Evolutionary conservation across 2,329 filamentous ascomycete species (phyloP).

Genomic region (Anthostomella pinea): DNA sequence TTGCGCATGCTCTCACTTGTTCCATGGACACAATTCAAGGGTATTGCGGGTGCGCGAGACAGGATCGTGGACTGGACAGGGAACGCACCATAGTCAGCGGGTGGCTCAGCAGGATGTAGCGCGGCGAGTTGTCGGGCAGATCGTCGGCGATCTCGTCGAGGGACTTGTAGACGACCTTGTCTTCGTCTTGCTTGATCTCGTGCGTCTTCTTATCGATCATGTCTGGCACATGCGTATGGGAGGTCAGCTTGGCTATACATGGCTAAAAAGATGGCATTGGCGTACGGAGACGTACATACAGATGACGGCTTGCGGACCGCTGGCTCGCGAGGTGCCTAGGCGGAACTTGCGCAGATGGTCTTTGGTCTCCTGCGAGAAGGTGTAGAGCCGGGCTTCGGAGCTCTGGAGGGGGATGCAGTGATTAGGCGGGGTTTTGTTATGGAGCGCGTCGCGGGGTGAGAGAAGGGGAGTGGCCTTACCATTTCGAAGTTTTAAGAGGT

Average conservation of each 20-base stretch:
- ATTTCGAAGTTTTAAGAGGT: no score
- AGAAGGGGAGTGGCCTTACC: no score
- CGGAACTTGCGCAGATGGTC: slow-evolving; percentile 93
- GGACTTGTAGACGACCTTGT: slow-evolving; percentile 72
- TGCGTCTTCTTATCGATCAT: slow-evolving; percentile 86
- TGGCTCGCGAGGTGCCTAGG: slow-evolving; percentile 81
- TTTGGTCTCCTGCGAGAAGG: slow-evolving; percentile 87
- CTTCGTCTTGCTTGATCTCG: slow-evolving; percentile 82
- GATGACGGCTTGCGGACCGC: slow-evolving; percentile 82
- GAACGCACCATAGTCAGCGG: slow-evolving; percentile 74
- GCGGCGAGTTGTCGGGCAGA: slow-evolving; percentile 85
- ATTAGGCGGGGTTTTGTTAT: no score
- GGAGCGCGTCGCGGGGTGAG: no score
- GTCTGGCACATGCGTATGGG: slow-evolving; percentile 52
- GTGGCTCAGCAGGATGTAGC: slow-evolving; percentile 88
- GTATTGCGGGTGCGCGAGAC: neutral
- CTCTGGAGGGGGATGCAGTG: slow-evolving; percentile 39
- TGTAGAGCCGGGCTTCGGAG: slow-evolving; percentile 87
- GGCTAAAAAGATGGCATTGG: slow-evolving; percentile 6
- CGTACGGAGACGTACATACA: slow-evolving; percentile 66
- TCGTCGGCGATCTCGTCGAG: slow-evolving; percentile 82
- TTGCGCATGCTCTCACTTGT: no score
- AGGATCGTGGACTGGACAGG: neutral
- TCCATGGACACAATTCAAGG: no score
- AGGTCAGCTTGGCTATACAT: slow-evolving; percentile 1